These are phyloP conservation scores for Eustoma russellianum DNA, from an alignment of 257 asterid species.

Conservation along the genomic window DNA sequence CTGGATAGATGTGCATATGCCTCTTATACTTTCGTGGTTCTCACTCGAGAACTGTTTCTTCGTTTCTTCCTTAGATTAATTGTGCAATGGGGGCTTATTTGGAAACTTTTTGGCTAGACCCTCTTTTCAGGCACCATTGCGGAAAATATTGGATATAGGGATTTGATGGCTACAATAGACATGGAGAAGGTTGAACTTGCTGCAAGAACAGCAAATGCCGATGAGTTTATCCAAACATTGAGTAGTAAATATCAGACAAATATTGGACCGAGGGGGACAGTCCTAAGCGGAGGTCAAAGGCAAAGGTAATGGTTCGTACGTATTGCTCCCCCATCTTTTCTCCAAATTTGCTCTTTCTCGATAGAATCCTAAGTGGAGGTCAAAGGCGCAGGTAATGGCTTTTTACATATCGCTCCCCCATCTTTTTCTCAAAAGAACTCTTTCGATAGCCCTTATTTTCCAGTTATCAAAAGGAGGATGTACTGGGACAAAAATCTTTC, in stretches of 20 bases:
- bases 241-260: constrained; percentile 54
- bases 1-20: not conserved
- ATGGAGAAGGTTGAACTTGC: constrained; percentile 67
- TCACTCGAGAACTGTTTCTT: too few species aligned
- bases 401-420: too few species aligned
- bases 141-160: constrained; percentile 88
- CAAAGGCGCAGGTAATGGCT: constrained; percentile 67
- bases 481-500: too few species aligned
- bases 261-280: constrained; percentile 91
- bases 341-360: too few species aligned
- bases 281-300: constrained; percentile 87
- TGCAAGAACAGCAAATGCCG: constrained; percentile 83
- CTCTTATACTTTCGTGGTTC: not conserved
- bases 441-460: too few species aligned
- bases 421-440: too few species aligned
- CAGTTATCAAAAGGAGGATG: too few species aligned
- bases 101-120: constrained; percentile 29
- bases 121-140: constrained; percentile 82
- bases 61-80: too few species aligned
- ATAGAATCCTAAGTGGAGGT: constrained; percentile 90
- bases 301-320: constrained; percentile 40
- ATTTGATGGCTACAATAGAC: constrained; percentile 57
- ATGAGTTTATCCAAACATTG: constrained; percentile 61
- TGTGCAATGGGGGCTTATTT: not conserved
- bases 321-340: too few species aligned